Evolutionary conservation across 2,329 filamentous ascomycete genomes (phyloP).

Genomic region (Nemania bipapillata): DNA sequence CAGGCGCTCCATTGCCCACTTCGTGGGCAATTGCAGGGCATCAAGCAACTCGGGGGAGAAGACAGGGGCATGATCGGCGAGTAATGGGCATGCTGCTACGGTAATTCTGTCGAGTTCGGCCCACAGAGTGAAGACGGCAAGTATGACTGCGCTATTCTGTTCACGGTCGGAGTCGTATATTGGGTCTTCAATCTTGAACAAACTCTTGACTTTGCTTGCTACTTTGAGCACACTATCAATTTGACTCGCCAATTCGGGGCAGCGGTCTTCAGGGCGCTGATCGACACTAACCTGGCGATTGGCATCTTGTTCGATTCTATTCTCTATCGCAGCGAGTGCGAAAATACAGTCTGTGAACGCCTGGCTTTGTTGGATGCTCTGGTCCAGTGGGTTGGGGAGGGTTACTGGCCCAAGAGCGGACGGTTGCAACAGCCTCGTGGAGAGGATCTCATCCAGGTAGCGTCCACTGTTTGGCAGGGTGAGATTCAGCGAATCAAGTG

Average conservation of each 20-base stretch:
- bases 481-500: conserved; percentile 50
- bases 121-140: conserved; percentile 69
- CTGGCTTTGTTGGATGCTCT: conserved; percentile 43
- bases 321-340: conserved; percentile 38
- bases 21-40: conserved; percentile 62
- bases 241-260: conserved; percentile 45
- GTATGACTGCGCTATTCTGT: conserved; percentile 63
- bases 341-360: conserved; percentile 41
- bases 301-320: not conserved
- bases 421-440: not conserved
- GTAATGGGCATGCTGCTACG: conserved; percentile 56
- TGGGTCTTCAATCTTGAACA: conserved; percentile 42
- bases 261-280: conserved; percentile 21
- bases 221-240: conserved; percentile 39
- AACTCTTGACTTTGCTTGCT: conserved; percentile 30
- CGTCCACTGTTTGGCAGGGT: conserved; percentile 56
- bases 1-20: conserved; percentile 63
- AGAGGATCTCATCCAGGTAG: conserved; percentile 48
- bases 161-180: conserved; percentile 59
- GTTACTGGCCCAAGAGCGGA: conserved; percentile 2
- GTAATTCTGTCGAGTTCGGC: conserved; percentile 64
- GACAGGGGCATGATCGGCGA: conserved; percentile 63
- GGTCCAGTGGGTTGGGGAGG: conserved; percentile 41
- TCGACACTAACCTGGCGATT: too few relatives aligned
- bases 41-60: conserved; percentile 64